A percentile compares a stretch with the other conserved stretches of the same genome.
phyloP scores from a whole-genome alignment of 2,329 filamentous ascomycete genomes.

The Trichoderma koningii region DNA sequence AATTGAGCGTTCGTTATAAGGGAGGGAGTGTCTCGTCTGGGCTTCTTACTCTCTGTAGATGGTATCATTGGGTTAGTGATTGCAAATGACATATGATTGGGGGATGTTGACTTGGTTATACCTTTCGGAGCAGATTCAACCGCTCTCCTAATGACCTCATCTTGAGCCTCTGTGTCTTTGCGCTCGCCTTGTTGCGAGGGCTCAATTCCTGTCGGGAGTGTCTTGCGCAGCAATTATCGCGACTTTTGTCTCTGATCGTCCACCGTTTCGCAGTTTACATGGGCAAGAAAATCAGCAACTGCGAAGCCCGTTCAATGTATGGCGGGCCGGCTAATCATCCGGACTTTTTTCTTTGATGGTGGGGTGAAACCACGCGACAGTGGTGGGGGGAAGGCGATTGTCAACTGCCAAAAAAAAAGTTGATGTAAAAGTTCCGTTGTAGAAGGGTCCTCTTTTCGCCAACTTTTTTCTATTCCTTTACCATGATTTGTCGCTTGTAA shows the following conservation, averaged over 20 bases:
- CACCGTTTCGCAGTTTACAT: slow-evolving; percentile 1
- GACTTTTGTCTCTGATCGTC: not conserved
- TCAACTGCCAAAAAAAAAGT: not conserved
- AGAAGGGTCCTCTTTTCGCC: not conserved
- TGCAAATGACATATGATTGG: slow-evolving; percentile 28
- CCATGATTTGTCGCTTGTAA: not conserved
- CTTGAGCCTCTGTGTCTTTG: slow-evolving; percentile 29
- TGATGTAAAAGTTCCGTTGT: slow-evolving; percentile 5
- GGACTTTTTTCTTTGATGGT: slow-evolving; percentile 22
- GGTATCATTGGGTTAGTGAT: not conserved
- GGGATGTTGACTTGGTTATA: slow-evolving; percentile 41
- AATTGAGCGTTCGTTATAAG: not conserved
- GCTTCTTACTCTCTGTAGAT: slow-evolving; percentile 47
- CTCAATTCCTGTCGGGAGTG: slow-evolving; percentile 17
- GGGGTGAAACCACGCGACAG: slow-evolving; percentile 19
- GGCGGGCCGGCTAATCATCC: slow-evolving; percentile 35
- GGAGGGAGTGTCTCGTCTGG: slow-evolving; percentile 27
- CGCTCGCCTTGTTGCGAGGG: slow-evolving; percentile 17
- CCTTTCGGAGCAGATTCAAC: slow-evolving; percentile 72
- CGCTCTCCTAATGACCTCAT: slow-evolving; percentile 62
- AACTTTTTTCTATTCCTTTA: not conserved
- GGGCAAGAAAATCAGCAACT: slow-evolving; percentile 34
- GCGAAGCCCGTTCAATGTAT: slow-evolving; percentile 29
- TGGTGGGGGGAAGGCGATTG: not conserved
- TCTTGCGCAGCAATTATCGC: slow-evolving; percentile 11